Evolutionary conservation across 352 stramenopile species (phyloP), one percentile per base, ranked within the genome.

Genomic region (Phytophthora sp.): DNA sequence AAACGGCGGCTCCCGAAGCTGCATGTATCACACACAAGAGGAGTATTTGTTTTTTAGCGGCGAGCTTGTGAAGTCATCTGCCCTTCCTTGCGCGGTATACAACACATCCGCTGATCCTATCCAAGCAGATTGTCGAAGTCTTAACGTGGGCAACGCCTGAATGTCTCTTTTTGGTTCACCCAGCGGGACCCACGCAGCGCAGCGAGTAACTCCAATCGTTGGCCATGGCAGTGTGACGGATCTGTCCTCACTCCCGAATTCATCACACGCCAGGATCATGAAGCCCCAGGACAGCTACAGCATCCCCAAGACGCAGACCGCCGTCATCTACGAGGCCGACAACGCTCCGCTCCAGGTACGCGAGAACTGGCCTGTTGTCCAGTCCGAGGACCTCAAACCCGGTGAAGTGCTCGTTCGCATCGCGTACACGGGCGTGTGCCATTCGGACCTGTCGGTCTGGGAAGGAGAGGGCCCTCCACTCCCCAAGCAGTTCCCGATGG

Each of bases 361-460:
- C 46, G 52, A 71, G 23, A 67, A 84, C 69, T 84, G 75, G 73
- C 78, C 75, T 7, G 78, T 87, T 7, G 62, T 69, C 3, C 78
- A 87, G 49, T 73, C 73, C 0, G 31, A 78, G 21, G 73, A 82
- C 24, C 73, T 86, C 47, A 73, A 79, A 51, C 23, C 75, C 0
- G 77, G 77, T 2, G 64, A 87, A 45, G 73, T 87, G 64, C 71
- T 87, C 9, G 71, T 87, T 29, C 78, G 78, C 8, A 62, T 87
- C 8, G 78, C 78, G 1, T 84, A 82, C 67, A 80, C 58, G 1
- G 78, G 78, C 26, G 78, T 87, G 11, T 87, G 78, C 38, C 75
- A 81, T 52, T 82, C 78, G 16, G 78, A 84, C 44, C 52, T 83
- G 44, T 77, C 76, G 23, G 67, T 86, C 1, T 86, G 77, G 77